These are phyloP conservation scores for Teunomyces kruisii DNA, from an alignment of 805 yeast species.

Conservation along the genomic window DNA sequence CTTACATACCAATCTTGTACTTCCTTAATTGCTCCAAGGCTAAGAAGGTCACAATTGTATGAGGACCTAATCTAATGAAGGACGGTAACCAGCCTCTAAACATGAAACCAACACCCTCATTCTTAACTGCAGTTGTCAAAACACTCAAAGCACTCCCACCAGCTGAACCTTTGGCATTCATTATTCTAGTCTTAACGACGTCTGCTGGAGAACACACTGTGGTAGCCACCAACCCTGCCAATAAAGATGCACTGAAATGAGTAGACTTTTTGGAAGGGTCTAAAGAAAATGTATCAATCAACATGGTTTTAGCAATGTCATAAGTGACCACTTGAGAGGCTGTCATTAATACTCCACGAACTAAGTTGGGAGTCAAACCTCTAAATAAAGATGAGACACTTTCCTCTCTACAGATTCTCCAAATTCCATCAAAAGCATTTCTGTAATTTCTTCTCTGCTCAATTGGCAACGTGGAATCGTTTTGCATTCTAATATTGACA, in stretches of 20 bases:
- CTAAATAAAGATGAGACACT: conserved; percentile 59
- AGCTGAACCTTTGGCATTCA: conserved; percentile 56
- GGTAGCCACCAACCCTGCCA: conserved; percentile 87
- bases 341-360: conserved; percentile 84
- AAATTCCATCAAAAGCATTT: conserved; percentile 76
- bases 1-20: conserved; percentile 47
- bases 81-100: conserved; percentile 92
- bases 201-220: conserved; percentile 93
- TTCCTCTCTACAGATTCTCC: conserved; percentile 59
- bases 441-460: conserved; percentile 69
- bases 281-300: conserved; percentile 50
- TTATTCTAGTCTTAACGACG: conserved; percentile 83
- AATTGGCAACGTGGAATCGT: conserved; percentile 68
- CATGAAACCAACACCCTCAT: conserved; percentile 77
- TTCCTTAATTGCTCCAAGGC: conserved; percentile 67
- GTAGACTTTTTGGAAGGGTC: conserved; percentile 65
- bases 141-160: conserved; percentile 52
- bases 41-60: conserved; percentile 66
- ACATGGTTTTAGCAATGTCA: conserved; percentile 64
- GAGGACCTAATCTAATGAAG: conserved; percentile 83
- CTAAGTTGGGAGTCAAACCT: conserved; percentile 75
- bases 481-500: conserved; percentile 88
- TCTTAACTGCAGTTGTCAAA: conserved; percentile 53
- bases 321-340: conserved; percentile 89
- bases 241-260: conserved; percentile 73